phyloP scores from a whole-genome alignment of 2,329 filamentous ascomycete species.

The Aureobasidium zeae region DNA sequence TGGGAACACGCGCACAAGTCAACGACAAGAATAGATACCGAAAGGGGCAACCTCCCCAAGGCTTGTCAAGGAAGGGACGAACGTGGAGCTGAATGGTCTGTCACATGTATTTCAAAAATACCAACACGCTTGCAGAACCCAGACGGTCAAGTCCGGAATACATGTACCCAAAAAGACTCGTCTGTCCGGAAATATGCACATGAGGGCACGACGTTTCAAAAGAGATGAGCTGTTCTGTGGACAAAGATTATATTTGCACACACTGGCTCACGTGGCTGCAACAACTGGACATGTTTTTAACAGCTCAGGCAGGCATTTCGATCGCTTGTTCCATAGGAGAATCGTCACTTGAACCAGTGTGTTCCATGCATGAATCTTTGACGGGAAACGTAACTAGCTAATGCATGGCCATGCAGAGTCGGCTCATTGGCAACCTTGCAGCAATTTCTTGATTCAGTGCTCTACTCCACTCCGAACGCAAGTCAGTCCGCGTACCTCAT shows the following conservation, averaged over 20 bases:
- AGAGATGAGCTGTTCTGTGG: neutral
- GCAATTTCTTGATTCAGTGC: too few species aligned
- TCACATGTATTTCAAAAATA: too few species aligned
- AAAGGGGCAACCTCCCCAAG: too few species aligned
- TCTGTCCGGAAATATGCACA: too few species aligned
- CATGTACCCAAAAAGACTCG: too few species aligned
- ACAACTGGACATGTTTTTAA: too few species aligned
- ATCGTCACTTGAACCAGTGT: neutral
- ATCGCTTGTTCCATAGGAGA: neutral
- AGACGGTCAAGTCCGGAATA: too few species aligned
- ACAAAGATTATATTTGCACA: constrained; percentile 9
- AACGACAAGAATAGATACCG: neutral
- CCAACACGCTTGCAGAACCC: too few species aligned
- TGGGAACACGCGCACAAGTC: neutral
- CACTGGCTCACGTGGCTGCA: constrained; percentile 6
- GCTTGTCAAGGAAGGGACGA: neutral
- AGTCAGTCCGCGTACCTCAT: too few species aligned
- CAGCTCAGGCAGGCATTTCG: constrained; percentile 8
- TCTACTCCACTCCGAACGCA: too few species aligned
- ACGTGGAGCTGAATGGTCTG: neutral
- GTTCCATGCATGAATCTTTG: constrained; percentile 7
- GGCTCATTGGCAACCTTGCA: neutral
- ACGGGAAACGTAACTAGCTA: too few species aligned
- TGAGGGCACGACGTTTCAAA: too few species aligned
- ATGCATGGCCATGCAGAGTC: constrained; percentile 4